These are phyloP conservation scores for Cercospora sesami DNA, from an alignment of 2,329 filamentous ascomycete genomes.

Conservation along the genomic window DNA sequence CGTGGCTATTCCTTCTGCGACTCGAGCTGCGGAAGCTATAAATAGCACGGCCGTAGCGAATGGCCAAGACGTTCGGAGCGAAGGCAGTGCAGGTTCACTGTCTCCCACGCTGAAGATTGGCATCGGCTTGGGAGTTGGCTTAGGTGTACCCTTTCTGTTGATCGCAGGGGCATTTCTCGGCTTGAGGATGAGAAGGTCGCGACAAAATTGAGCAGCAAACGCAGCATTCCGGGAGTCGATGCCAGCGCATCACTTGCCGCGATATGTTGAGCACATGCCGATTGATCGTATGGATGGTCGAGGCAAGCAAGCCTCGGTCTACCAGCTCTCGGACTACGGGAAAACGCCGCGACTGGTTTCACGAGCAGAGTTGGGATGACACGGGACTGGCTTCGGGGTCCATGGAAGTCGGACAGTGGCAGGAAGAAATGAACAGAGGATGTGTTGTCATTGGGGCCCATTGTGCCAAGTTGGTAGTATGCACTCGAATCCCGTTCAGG, in stretches of 20 bases:
- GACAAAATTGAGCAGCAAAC: not conserved
- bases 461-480: not conserved
- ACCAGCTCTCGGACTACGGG: not conserved
- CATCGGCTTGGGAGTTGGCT: not conserved
- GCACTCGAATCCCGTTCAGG: not conserved
- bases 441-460: not conserved
- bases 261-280: not conserved
- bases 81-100: not conserved
- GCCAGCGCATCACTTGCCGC: not conserved
- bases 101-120: conserved; percentile 3
- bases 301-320: not conserved
- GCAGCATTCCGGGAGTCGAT: not conserved
- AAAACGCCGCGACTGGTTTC: not conserved
- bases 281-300: not conserved
- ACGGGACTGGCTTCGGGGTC: not conserved
- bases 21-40: not conserved
- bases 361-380: not conserved
- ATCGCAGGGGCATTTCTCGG: not conserved
- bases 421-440: not conserved
- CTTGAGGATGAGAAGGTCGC: not conserved
- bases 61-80: not conserved
- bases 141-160: not conserved
- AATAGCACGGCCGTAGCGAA: not conserved
- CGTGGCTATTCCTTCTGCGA: not conserved
- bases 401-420: not conserved